Conservation (phyloP, 2,329 filamentous ascomycete genomes). For the Trichoderma sp. region DNA sequence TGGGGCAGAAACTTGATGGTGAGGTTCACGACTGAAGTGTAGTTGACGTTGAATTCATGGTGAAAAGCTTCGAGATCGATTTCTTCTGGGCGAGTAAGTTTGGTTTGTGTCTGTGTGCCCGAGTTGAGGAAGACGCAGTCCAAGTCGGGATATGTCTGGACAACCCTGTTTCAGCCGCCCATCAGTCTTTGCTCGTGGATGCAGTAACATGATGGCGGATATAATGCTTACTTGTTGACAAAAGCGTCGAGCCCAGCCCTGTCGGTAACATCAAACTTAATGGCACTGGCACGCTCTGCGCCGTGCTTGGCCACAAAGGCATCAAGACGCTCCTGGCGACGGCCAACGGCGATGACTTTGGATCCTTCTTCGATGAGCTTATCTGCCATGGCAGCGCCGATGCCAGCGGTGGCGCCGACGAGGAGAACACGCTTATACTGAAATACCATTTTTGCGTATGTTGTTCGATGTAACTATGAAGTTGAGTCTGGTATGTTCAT, state of each 20-base stretch:
- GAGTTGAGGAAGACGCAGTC: slow-evolving; percentile 60
- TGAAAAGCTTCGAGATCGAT: slow-evolving; percentile 34
- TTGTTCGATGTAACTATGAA: background rate
- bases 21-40: slow-evolving; percentile 28
- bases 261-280: slow-evolving; percentile 47
- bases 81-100: slow-evolving; percentile 22
- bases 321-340: slow-evolving; percentile 51
- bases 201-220: background rate
- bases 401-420: slow-evolving; percentile 36
- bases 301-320: slow-evolving; percentile 48
- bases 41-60: slow-evolving; percentile 26
- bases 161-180: background rate
- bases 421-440: slow-evolving; percentile 57
- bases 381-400: slow-evolving; percentile 33
- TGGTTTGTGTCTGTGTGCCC: slow-evolving; percentile 49
- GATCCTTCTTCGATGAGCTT: slow-evolving; percentile 43
- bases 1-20: slow-evolving; percentile 26
- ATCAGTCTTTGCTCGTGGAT: background rate
- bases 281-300: slow-evolving; percentile 38
- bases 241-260: slow-evolving; percentile 36
- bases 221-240: slow-evolving; percentile 21
- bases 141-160: slow-evolving; percentile 46
- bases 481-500: background rate
- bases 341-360: slow-evolving; percentile 49
- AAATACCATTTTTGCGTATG: slow-evolving; percentile 48